Conservation (phyloP, 345 rosid genomes). For the Rhodamnia argentea region DNA sequence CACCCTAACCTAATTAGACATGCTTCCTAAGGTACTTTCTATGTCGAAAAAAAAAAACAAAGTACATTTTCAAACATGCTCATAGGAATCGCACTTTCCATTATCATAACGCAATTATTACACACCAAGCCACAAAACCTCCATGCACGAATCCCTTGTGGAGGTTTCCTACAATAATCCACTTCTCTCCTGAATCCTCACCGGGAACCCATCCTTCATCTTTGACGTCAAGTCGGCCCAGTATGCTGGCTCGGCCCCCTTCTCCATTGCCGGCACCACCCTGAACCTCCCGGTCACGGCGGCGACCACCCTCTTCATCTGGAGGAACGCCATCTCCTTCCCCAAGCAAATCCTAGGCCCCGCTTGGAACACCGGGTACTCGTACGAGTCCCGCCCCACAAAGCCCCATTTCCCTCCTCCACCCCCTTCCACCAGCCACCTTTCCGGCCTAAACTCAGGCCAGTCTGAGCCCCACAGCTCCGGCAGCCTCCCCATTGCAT, state of each 20-base stretch:
- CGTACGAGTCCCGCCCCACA: slow-evolving; percentile 23
- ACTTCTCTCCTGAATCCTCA: slow-evolving; percentile 25
- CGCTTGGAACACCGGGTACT: slow-evolving; percentile 30
- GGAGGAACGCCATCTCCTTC: slow-evolving; percentile 36
- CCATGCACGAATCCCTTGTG: background rate
- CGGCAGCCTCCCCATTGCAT: slow-evolving; percentile 39
- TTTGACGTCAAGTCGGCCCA: slow-evolving; percentile 32
- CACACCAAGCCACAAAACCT: background rate
- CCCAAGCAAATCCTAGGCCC: slow-evolving; percentile 50
- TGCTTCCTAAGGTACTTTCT: background rate
- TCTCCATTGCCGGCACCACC: slow-evolving; percentile 32
- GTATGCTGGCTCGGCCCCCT: slow-evolving; percentile 30
- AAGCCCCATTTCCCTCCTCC: slow-evolving; percentile 26
- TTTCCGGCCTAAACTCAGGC: slow-evolving; percentile 36
- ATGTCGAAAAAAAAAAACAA: background rate
- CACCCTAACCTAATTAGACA: background rate
- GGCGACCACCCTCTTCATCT: slow-evolving; percentile 38
- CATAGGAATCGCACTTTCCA: background rate
- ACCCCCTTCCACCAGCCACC: slow-evolving; percentile 29
- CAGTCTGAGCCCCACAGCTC: slow-evolving; percentile 41
- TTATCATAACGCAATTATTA: background rate
- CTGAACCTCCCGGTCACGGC: slow-evolving; percentile 30
- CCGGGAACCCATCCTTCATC: slow-evolving; percentile 56
- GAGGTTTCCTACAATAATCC: background rate
- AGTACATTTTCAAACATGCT: background rate